Conservation (phyloP, 148 eudicot species). For the Silene conica region DNA sequence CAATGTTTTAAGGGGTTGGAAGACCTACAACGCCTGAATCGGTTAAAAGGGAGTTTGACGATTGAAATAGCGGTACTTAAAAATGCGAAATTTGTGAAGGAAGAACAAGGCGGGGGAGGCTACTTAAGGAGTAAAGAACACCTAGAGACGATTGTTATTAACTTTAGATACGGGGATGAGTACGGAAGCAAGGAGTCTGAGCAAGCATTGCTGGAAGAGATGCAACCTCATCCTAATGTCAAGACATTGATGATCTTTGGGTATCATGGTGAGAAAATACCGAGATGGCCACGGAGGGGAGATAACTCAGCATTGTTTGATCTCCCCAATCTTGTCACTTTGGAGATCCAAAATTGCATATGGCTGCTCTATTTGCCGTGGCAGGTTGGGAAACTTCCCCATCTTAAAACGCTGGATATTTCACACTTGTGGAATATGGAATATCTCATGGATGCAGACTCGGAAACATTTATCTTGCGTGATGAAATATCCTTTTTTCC, state of each 20-base stretch:
- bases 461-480: not conserved
- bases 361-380: not conserved
- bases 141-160: too few relatives aligned
- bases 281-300: conserved; percentile 10
- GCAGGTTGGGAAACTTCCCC: not conserved
- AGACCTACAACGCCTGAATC: not conserved
- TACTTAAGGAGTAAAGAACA: too few relatives aligned
- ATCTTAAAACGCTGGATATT: not conserved
- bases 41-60: not conserved
- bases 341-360: not conserved
- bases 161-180: too few relatives aligned
- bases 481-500: not conserved
- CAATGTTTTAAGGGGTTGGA: not conserved
- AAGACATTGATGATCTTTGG: not conserved
- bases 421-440: conserved; percentile 7
- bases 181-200: too few relatives aligned
- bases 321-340: not conserved
- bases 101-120: too few relatives aligned
- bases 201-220: too few relatives aligned
- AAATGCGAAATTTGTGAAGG: too few relatives aligned
- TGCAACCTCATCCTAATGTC: not conserved
- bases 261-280: conserved; percentile 11
- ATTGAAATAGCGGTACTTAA: not conserved
- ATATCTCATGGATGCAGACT: not conserved
- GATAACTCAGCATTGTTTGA: not conserved